These are phyloP conservation scores for Knoxia roxburghii DNA, from an alignment of 257 asterid genomes.

Conservation along the genomic window DNA sequence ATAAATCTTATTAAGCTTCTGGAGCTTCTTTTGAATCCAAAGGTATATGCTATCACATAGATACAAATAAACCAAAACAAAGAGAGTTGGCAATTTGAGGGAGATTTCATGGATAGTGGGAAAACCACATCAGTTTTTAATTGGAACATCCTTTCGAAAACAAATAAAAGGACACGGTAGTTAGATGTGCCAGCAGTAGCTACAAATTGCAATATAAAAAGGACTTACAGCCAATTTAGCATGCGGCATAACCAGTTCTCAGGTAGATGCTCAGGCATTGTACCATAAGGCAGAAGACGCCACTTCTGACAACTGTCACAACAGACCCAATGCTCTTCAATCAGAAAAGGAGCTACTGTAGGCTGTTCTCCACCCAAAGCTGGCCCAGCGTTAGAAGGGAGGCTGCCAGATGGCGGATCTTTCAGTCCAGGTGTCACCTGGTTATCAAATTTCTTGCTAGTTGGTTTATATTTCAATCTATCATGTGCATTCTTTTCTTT, in stretches of 20 bases:
- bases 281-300: slow-evolving; percentile 76
- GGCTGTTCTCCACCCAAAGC: slow-evolving; percentile 35
- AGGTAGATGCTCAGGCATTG: slow-evolving; percentile 47
- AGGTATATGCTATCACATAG: background rate
- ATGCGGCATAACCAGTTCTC: slow-evolving; percentile 81
- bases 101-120: background rate
- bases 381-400: slow-evolving; percentile 30
- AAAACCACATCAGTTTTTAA: background rate
- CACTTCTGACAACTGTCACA: slow-evolving; percentile 70
- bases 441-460: slow-evolving; percentile 27
- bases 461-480: slow-evolving; percentile 40
- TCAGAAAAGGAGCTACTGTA: slow-evolving; percentile 32
- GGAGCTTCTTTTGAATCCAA: background rate
- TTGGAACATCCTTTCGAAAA: background rate
- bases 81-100: background rate
- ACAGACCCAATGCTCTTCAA: slow-evolving; percentile 66
- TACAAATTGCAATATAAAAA: slow-evolving; percentile 18
- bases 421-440: slow-evolving; percentile 28
- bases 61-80: background rate
- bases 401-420: slow-evolving; percentile 36
- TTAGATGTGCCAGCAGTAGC: background rate
- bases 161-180: background rate
- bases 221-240: slow-evolving; percentile 92
- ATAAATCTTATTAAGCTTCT: background rate
- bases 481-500: slow-evolving; percentile 35